Percentiles rank a stretch among this genome's conserved stretches.
Evolutionary conservation across 2,329 filamentous ascomycete genomes (phyloP).

Genomic region (Xylariomycetidae sp.): DNA sequence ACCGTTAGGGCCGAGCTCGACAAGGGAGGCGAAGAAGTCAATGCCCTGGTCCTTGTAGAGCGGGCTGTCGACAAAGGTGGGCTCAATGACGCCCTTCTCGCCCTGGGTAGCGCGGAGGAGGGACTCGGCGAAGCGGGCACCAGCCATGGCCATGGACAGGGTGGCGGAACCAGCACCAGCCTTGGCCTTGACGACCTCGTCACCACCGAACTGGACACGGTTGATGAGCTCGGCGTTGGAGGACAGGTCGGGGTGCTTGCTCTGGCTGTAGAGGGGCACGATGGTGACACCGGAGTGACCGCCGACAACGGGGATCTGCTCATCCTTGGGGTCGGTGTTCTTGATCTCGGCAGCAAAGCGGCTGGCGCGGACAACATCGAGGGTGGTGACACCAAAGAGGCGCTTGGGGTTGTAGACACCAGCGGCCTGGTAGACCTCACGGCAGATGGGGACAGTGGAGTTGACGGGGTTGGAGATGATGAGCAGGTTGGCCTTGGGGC

Average conservation of each 20-base stretch:
- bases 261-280: constrained; percentile 94
- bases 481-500: constrained; percentile 89
- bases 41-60: constrained; percentile 98
- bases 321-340: constrained; percentile 79
- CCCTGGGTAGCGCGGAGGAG: constrained; percentile 89
- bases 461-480: constrained; percentile 99
- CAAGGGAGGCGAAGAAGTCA: constrained; percentile 92
- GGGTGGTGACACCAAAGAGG: constrained; percentile 98
- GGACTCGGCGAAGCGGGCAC: constrained; percentile 77
- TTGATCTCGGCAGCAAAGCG: constrained; percentile 97
- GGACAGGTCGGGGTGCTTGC: constrained; percentile 75
- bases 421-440: constrained; percentile 91
- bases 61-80: constrained; percentile 92
- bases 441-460: constrained; percentile 96
- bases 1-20: constrained; percentile 94
- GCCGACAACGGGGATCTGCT: constrained; percentile 94
- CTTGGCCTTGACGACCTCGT: constrained; percentile 99
- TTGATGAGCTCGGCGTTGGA: constrained; percentile 76
- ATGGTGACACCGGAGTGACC: constrained; percentile 98
- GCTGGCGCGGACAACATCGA: constrained; percentile 95
- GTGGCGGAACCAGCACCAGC: constrained; percentile 95
- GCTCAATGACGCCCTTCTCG: constrained; percentile 92
- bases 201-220: constrained; percentile 97
- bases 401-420: constrained; percentile 99
- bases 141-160: constrained; percentile 97